Evolutionary conservation across 2,329 filamentous ascomycete species (phyloP).

Genomic region (Botrytis deweyae): DNA sequence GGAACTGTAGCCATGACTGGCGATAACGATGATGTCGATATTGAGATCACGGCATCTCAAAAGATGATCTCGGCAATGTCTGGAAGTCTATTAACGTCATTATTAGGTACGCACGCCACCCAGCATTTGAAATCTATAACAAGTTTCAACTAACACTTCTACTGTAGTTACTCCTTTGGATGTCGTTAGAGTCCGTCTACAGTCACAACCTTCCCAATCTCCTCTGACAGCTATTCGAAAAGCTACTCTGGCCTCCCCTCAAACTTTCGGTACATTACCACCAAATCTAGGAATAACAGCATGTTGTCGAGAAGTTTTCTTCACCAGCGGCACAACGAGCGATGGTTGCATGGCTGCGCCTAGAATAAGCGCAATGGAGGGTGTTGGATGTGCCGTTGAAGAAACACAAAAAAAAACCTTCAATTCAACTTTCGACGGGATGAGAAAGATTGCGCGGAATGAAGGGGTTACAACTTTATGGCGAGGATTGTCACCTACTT

Average conservation of each 20-base stretch:
- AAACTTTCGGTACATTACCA: constrained; percentile 65
- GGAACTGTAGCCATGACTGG: constrained; percentile 36
- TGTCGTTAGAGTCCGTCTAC: constrained; percentile 90
- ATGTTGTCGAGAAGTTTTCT: constrained; percentile 97
- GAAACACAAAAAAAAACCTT: constrained; percentile 81
- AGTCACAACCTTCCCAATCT: constrained; percentile 68
- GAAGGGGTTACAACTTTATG: constrained; percentile 85
- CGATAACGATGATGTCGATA: constrained; percentile 43
- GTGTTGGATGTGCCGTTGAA: constrained; percentile 73
- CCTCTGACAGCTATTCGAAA: constrained; percentile 53
- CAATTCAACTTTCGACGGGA: constrained; percentile 85
- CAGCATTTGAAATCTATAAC: background rate
- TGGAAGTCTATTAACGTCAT: constrained; percentile 84
- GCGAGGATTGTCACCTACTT: constrained; percentile 89
- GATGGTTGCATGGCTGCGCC: constrained; percentile 51
- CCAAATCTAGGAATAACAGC: constrained; percentile 86
- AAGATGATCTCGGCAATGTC: constrained; percentile 94
- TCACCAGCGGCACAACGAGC: constrained; percentile 75
- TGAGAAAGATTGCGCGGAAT: constrained; percentile 92
- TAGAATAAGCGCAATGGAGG: constrained; percentile 34
- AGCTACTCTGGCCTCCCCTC: constrained; percentile 54
- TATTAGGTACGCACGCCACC: constrained; percentile 66
- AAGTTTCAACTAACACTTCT: constrained; percentile 19
- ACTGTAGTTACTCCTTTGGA: constrained; percentile 84
- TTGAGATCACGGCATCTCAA: constrained; percentile 76